Evolutionary conservation across 495 filamentous ascomycete species (phyloP), one percentile per base, ranked within the genome.

Genomic region (Penicillium angulare): DNA sequence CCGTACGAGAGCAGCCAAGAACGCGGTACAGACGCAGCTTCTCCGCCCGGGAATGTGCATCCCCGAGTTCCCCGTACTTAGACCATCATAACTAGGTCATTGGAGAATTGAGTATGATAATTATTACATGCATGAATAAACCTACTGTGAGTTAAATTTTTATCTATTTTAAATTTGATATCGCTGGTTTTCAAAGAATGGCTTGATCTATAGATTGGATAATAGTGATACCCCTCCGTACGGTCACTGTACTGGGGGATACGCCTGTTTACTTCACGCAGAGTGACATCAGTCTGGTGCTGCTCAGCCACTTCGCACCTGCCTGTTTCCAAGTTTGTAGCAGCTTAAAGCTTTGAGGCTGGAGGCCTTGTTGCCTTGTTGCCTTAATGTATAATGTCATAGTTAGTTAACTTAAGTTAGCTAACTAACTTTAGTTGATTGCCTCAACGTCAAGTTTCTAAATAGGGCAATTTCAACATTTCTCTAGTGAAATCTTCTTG

Each of bases 271-370:
- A 56, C 60, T 52, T 46, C 43, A 54, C 45, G 50, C 49, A 57
- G 52, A 66, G 61, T 71, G 67, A 71, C 67, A 64, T 71, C 64
- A 61, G 60, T 60, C 49, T 47, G 45, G 56, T 54, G 50, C 56
- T 49, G 50, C 31, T 41, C 20, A 15, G 27, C 27, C 27, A 31
- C 27, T 31, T 7, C 13, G 2, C 8, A 12, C 16, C 21, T 15
- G 12, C 10, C 9, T 6, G 1, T 20, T 24, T 22, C 13, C 17
- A 20, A 31, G 15, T 15, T 21, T 31, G 43, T 22, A n/a, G n/a
- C n/a, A n/a, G n/a, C n/a, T n/a, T n/a, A n/a, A n/a, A n/a, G n/a
- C n/a, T n/a, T n/a, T n/a, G n/a, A n/a, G n/a, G n/a, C n/a, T n/a
- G n/a, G n/a, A n/a, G n/a, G n/a, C n/a, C n/a, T n/a, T n/a, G n/a